Base-by-base conservation (phyloP, 768 basidiomycete species). In the Amanita pseudoporphyria region DNA sequence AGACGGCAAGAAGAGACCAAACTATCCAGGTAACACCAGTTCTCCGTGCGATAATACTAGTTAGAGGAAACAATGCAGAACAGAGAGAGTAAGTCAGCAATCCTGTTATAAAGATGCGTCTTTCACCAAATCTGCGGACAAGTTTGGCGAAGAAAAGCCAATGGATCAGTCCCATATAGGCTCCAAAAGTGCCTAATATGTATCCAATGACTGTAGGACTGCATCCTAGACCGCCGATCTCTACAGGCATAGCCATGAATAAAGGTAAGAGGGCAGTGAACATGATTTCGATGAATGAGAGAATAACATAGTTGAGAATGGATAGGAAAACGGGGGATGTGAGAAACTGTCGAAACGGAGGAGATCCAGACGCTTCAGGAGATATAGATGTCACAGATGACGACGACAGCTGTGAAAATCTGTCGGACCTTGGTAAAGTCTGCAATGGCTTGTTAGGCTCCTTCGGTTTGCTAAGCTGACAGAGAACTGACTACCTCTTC, bases 231-330 rank as follows among this genome's bases (percentile, higher is more conserved):
- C 86, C 86, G 22, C 86, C 87, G 16, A 80, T 72, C 13, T 69
- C 68, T 37, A 79, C 63, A 1, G 87, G 82, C 51, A 83, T 87
- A 13, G 83, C 74, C 42, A 79, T 70, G 62, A 86, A 87, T 7
- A 87, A 64, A 1, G 87, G 86, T 9, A 84, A 71, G 4, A 88
- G 61, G 3, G 81, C 74, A 45, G 59, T 60, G 36, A 70, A 55
- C 6, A 63, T 61, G 39, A 86, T 82, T 51, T 84, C 81, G 5
- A 36, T 46, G 19, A 36, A 46, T 5, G 85, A 78, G 22, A 89
- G 72, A 10, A 70, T 60, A 14, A 76, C 78, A 62, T 87, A 89
- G 60, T 86, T 87, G 31, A 73, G 69, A n/a, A 81, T 73, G 1
- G 84, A 78, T 32, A 86, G 63, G 36, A 86, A 57, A 5, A 89